phyloP scores from a whole-genome alignment of 192 early-diverging fungal species.

The Phlyctochytrium arcticum region DNA sequence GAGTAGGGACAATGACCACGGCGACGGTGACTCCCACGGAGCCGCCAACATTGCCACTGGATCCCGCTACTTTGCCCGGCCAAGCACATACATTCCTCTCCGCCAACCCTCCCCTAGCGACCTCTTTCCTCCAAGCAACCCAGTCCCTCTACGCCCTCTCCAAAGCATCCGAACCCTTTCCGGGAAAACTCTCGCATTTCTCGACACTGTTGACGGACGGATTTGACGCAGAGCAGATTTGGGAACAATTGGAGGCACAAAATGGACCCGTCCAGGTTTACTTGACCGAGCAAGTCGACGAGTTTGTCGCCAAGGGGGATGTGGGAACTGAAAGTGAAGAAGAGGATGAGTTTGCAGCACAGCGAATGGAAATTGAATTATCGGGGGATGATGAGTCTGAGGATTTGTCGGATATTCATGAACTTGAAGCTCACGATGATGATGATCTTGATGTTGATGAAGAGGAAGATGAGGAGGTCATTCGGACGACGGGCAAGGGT shows the following conservation, averaged over 20 bases:
- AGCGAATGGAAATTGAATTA: slow-evolving; percentile 15
- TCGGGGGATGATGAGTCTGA: slow-evolving; percentile 18
- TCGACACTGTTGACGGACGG: slow-evolving; percentile 62
- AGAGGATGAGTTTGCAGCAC: slow-evolving; percentile 22
- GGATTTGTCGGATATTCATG: slow-evolving; percentile 34
- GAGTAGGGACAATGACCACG: too few species aligned
- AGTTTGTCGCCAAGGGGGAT: slow-evolving; percentile 25
- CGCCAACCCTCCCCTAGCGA: neutral
- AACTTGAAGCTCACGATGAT: slow-evolving; percentile 41
- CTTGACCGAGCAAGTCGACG: slow-evolving; percentile 24
- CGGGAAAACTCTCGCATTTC: slow-evolving; percentile 45
- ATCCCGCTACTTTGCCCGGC: neutral
- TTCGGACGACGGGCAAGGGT: slow-evolving; percentile 30
- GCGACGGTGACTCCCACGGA: too few species aligned
- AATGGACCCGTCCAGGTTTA: slow-evolving; percentile 76
- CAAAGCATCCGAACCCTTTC: slow-evolving; percentile 45
- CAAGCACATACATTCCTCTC: neutral
- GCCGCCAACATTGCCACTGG: neutral
- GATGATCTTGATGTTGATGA: slow-evolving; percentile 40
- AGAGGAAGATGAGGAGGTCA: slow-evolving; percentile 40
- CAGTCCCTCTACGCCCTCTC: slow-evolving; percentile 2
- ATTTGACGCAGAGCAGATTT: slow-evolving; percentile 82
- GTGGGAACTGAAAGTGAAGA: slow-evolving; percentile 30
- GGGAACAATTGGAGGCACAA: slow-evolving; percentile 87
- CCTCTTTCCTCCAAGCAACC: slow-evolving; percentile 4